Evolutionary conservation across 2,329 filamentous ascomycete species (phyloP).

Genomic region (Teratosphaeriaceae sp.): DNA sequence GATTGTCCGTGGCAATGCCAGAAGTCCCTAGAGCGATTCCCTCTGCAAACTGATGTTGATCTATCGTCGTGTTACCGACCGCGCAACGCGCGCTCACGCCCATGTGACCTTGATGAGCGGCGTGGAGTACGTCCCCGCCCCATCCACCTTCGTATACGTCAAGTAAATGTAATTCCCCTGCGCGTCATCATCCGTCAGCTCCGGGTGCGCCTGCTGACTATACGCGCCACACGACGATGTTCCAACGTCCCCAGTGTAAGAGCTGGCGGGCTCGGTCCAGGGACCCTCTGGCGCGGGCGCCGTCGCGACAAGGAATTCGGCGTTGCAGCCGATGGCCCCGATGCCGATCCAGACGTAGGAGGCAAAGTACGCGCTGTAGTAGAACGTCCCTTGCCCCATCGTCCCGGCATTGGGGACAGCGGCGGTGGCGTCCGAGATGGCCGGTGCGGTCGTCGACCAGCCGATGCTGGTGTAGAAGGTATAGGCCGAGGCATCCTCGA

Average conservation of each 20-base stretch:
- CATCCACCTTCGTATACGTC: constrained; percentile 6
- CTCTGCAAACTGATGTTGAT: too few species aligned
- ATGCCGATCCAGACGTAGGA: constrained; percentile 29
- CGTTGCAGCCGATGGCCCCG: constrained; percentile 7
- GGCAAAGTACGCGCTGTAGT: constrained; percentile 23
- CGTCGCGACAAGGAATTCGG: constrained; percentile 24
- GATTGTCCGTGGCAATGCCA: too few species aligned
- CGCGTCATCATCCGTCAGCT: constrained; percentile 2
- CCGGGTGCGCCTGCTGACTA: constrained; percentile 7
- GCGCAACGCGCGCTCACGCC: too few species aligned
- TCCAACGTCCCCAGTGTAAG: constrained; percentile 16
- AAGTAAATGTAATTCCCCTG: constrained; percentile 5
- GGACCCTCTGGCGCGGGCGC: constrained; percentile 26
- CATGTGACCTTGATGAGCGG: constrained; percentile 4
- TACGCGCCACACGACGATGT: constrained; percentile 1
- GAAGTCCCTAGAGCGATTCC: too few species aligned
- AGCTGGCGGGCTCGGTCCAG: constrained; percentile 19
- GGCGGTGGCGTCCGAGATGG: constrained; percentile 8
- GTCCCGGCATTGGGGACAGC: constrained; percentile 23
- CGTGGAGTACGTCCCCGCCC: constrained; percentile 1
- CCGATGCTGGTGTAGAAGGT: constrained; percentile 13
- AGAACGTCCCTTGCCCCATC: constrained; percentile 27
- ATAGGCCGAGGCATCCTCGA: constrained; percentile 18
- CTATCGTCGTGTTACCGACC: too few species aligned
- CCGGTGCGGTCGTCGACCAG: constrained; percentile 15